These are phyloP conservation scores for Lobosporangium transversale DNA, from an alignment of 192 early-diverging fungal species.

Conservation along the genomic window DNA sequence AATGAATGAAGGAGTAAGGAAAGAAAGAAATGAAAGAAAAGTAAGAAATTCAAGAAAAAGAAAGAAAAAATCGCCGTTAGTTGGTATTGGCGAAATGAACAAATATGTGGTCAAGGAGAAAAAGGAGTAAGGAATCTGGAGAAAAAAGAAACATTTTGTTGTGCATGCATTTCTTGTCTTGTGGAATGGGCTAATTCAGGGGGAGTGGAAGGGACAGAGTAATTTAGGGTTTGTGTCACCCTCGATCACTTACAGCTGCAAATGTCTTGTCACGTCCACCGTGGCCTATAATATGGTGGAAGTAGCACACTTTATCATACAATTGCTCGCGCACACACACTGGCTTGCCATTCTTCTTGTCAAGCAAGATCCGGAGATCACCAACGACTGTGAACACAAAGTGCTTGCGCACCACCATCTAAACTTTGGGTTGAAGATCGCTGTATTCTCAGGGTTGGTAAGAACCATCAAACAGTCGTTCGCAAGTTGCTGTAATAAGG, in stretches of 20 bases:
- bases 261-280: slow-evolving; percentile 54
- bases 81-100: neutral
- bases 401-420: slow-evolving; percentile 50
- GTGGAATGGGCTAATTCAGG: too few species aligned
- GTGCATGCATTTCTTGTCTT: too few species aligned
- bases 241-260: slow-evolving; percentile 54
- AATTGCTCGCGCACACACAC: slow-evolving; percentile 44
- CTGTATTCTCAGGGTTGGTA: slow-evolving; percentile 49
- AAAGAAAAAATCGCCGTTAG: too few species aligned
- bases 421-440: slow-evolving; percentile 50
- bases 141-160: too few species aligned
- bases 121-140: too few species aligned
- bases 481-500: slow-evolving; percentile 48
- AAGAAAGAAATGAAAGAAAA: too few species aligned
- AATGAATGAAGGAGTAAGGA: too few species aligned
- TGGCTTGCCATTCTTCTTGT: slow-evolving; percentile 50
- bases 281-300: slow-evolving; percentile 50
- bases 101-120: neutral
- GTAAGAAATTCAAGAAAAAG: too few species aligned
- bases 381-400: slow-evolving; percentile 50
- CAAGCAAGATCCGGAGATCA: slow-evolving; percentile 43
- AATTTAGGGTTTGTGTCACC: too few species aligned
- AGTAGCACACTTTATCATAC: slow-evolving; percentile 51
- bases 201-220: too few species aligned
- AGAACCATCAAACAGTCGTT: slow-evolving; percentile 50